A percentile compares a stretch with the other conserved stretches of the same genome.
phyloP scores from a whole-genome alignment of 352 stramenopile species.

The Phytophthora pistaciae region DNA sequence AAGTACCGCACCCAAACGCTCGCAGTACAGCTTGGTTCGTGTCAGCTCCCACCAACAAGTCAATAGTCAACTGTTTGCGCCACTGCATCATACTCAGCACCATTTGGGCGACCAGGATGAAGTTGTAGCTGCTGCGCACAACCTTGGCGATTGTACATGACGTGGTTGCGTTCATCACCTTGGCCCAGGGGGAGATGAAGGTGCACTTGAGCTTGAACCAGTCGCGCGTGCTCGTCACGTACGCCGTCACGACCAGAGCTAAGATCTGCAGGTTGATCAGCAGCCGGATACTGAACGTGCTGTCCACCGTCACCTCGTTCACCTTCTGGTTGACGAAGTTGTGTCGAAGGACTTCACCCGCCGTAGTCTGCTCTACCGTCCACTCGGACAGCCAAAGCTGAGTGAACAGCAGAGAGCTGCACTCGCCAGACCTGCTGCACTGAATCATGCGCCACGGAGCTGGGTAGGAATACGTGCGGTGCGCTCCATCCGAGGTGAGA shows the following conservation, averaged over 20 bases:
- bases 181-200: constrained; percentile 37
- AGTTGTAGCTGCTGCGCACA: constrained; percentile 53
- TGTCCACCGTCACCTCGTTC: constrained; percentile 48
- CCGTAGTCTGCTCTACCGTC: constrained; percentile 25
- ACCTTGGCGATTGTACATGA: constrained; percentile 47
- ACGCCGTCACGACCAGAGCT: constrained; percentile 40
- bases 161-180: constrained; percentile 32
- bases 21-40: constrained; percentile 35
- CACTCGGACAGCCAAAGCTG: constrained; percentile 51
- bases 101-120: constrained; percentile 46
- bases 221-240: constrained; percentile 38
- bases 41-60: constrained; percentile 47
- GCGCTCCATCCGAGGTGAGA: constrained; percentile 23
- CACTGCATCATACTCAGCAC: constrained; percentile 42
- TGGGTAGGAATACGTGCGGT: constrained; percentile 37
- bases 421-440: constrained; percentile 44
- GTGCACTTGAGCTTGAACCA: constrained; percentile 38
- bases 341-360: constrained; percentile 31
- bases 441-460: constrained; percentile 54
- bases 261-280: constrained; percentile 47
- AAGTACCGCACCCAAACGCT: constrained; percentile 42
- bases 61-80: constrained; percentile 46
- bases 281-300: constrained; percentile 41
- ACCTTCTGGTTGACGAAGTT: constrained; percentile 59
- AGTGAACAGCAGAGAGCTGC: constrained; percentile 49